phyloP scores from a whole-genome alignment of 345 rosid genomes.

The Ceriops zippeliana region DNA sequence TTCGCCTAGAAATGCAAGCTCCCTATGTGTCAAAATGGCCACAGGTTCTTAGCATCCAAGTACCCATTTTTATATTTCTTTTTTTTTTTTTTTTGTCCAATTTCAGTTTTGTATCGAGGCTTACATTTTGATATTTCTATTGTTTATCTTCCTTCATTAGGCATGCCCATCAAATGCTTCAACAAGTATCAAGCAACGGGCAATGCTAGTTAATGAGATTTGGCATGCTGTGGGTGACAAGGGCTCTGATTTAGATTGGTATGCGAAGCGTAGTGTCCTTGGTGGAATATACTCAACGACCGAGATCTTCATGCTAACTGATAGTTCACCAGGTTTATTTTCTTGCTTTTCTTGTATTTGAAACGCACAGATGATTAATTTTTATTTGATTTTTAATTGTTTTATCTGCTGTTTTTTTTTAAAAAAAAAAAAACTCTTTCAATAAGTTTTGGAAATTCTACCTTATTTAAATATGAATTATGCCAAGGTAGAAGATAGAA shows the following conservation, averaged over 20 bases:
- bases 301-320: slow-evolving; percentile 87
- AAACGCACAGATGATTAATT: neutral
- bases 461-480: too few species aligned
- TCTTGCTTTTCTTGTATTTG: neutral
- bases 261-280: slow-evolving; percentile 74
- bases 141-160: slow-evolving; percentile 28
- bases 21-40: slow-evolving; percentile 92
- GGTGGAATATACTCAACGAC: slow-evolving; percentile 94
- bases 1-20: slow-evolving; percentile 79
- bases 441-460: too few species aligned
- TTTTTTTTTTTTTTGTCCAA: slow-evolving; percentile 1
- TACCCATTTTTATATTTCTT: slow-evolving; percentile 12
- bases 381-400: too few species aligned
- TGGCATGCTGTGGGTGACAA: slow-evolving; percentile 80
- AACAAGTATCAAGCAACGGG: slow-evolving; percentile 83
- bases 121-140: neutral
- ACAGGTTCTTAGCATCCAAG: slow-evolving; percentile 93
- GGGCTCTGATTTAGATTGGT: slow-evolving; percentile 76
- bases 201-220: slow-evolving; percentile 81
- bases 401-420: neutral
- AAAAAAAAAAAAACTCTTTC: too few species aligned
- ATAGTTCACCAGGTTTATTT: slow-evolving; percentile 70
- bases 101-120: neutral
- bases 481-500: too few species aligned
- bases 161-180: slow-evolving; percentile 75